Evolutionary conservation across 2,329 filamentous ascomycete species (phyloP), one percentile per base, ranked within the genome.

Genomic region (Neurospora crassa): DNA sequence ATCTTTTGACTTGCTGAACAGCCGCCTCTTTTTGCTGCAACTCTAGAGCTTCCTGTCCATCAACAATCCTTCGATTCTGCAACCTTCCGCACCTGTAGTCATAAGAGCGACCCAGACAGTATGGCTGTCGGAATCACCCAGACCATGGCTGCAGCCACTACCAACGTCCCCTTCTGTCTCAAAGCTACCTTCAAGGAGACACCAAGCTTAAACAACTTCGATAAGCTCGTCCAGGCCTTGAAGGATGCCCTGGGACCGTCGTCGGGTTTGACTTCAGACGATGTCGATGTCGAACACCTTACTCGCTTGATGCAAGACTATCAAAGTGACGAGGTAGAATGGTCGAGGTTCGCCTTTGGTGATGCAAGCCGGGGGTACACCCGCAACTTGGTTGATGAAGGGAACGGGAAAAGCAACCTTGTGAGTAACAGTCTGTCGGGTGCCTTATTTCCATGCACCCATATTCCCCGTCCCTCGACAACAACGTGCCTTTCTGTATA

Each of bases 361-460:
- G 91, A 97, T 77, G 76, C 82, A 20, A 89, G 85, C 74, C 85
- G 90, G 76, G 87, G 87, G 1, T 97, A 97, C 80, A 97, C 94
- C 14, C 84, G 94, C 70, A 97, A 97, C 78, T 86, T 97, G 4
- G 93, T 97, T 67, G 93, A 97, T 77, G 91, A 94, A 78, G 93
- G 94, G 2, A 97, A 97, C 76, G 93, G 80, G 40, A 85, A 86
- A 74, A 84, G 83, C 77, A 87, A 86, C 76, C 75, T 86, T 75
- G 84, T 86, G 79, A 74, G 83, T 75, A 37, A 34, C 18, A 40
- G 6, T 40, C 47, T 20, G 16, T 47, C 16, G 24, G 40, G 68
- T 42, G 20, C 40, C 40, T 45, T 37, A 37, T 70, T 11, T 71
- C 34, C 37, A 18, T 37, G 41, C 45, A 68, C 20, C 59, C 40